Evolutionary conservation across 495 filamentous ascomycete species (phyloP), one percentile per base, ranked within the genome.

Genomic region (Neurospora intermedia): DNA sequence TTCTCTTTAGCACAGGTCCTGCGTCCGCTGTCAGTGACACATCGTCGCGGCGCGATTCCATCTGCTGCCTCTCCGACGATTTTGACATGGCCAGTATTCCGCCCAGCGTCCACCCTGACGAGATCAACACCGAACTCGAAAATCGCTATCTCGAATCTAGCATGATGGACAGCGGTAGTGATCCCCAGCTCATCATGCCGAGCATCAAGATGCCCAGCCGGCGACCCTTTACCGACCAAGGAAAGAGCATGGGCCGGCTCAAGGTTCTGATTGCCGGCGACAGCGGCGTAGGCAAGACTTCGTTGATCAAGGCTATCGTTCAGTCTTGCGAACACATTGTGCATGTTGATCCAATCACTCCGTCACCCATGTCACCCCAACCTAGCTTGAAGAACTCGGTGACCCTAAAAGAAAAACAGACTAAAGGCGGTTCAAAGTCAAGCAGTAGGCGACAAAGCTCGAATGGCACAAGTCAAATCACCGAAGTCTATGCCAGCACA

Each of bases 301-400:
- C 93, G 35, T 84, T 98, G 70, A 93, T 98, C 75, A 94, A 94
- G 79, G 93, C 93, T 0, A 94, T 99, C 71, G 93, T 97, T 15
- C 96, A 98, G 78, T 88, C 84, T n/a, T 97, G 95, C 79, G 92
- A 97, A 77, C 93, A 98, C 79, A 97, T 99, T 73, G 96, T 98
- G 2, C 96, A 99, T 80, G 92, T 97, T 70, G 96, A 99, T 79
- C 89, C 93, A 0, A 84, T 96, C 42, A 82, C 88, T 7, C 81
- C 88, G 13, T 83, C 80, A 73, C 43, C 74, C 74, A 46, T 81
- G 76, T 72, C 35, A 73, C 71, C 39, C 75, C 75, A 69, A 76
- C 78, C 35, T 20, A 39, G 42, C 39, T 54, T 78, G 71, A 75
- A 66, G 75, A 79, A 75, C 62, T 69, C 77, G 20, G 59, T 71